Evolutionary conservation across 306 rosid species (phyloP), one percentile per base, ranked within the genome.

Genomic region (Hylodesmum podocarpum): DNA sequence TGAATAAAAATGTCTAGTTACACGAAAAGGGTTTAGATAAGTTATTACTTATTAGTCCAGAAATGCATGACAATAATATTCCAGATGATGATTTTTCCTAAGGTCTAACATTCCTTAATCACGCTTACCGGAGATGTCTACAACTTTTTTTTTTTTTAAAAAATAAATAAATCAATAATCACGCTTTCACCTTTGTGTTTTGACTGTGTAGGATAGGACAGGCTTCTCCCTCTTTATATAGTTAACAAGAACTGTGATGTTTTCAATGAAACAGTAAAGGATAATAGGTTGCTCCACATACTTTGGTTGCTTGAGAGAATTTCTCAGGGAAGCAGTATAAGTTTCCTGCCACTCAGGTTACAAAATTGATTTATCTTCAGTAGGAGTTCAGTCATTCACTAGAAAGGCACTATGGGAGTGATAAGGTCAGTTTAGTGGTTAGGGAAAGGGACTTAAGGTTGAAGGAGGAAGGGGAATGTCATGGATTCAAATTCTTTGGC

Each of bases 111-210:
- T 18, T 67, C 19, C 18, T 70, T 51, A 46, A 44, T 53, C 27
- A 37, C 58, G 46, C 64, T 67, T 73, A 41, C 44, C 44, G 70
- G 43, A 62, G 41, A 76, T 43, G 40, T 63, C 29, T 61, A 21
- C 57, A 33, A 18, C 22, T 51, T 49, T 74, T 25, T 58, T 37
- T 67, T 68, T 62, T 73, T n/a, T n/a, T n/a, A n/a, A n/a, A n/a
- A n/a, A n/a, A n/a, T n/a, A n/a, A n/a, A n/a, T n/a, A n/a, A n/a
- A n/a, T n/a, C n/a, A n/a, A n/a, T n/a, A n/a, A n/a, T n/a, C n/a
- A n/a, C n/a, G n/a, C n/a, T n/a, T n/a, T n/a, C n/a, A 33, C 25
- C 22, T 51, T 49, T 74, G 34, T 58, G 46, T 67, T 68, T 62
- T 73, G 58, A 68, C 50, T 27, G 29, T 68, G 10, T 50, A 69